phyloP scores from a whole-genome alignment of 2,329 filamentous ascomycete genomes.

The Aspergillus sp. region DNA sequence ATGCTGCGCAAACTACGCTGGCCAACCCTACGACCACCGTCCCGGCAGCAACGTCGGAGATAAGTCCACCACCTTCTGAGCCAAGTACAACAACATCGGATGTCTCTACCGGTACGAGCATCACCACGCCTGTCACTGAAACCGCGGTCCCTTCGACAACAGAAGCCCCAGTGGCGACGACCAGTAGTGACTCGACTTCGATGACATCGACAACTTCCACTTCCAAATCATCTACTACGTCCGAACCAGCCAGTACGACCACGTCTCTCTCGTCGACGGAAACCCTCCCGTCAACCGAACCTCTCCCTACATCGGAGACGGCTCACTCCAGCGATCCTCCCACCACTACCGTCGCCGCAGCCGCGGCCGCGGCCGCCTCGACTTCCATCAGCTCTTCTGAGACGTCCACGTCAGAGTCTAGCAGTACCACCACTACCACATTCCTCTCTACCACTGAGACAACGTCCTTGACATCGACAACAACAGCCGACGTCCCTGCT shows the following conservation, averaged over 20 bases:
- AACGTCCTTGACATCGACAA: conserved; percentile 2
- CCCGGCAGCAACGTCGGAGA: conserved; percentile 2
- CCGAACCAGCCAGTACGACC: neutral
- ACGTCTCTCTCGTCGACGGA: neutral
- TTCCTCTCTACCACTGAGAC: conserved; percentile 7
- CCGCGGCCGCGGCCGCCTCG: too few relatives aligned
- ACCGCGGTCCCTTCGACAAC: conserved; percentile 9
- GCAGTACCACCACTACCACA: conserved; percentile 1
- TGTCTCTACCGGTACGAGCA: neutral
- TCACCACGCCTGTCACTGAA: neutral
- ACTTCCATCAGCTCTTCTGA: neutral
- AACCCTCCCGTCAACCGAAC: neutral
- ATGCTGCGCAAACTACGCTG: neutral
- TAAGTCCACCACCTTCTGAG: neutral
- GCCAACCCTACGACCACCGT: conserved; percentile 4
- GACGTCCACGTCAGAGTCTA: conserved; percentile 4
- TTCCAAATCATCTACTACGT: neutral
- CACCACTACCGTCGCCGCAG: neutral
- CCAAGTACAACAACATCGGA: neutral
- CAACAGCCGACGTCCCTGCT: conserved; percentile 2
- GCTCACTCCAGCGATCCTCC: neutral
- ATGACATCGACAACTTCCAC: neutral
- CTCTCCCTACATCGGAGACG: neutral
- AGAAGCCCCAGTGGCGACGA: conserved; percentile 2
- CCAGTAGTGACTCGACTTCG: neutral